Base-by-base conservation (phyloP, 139 green algal genomes). In the Chlamydomonas applanata region DNA sequence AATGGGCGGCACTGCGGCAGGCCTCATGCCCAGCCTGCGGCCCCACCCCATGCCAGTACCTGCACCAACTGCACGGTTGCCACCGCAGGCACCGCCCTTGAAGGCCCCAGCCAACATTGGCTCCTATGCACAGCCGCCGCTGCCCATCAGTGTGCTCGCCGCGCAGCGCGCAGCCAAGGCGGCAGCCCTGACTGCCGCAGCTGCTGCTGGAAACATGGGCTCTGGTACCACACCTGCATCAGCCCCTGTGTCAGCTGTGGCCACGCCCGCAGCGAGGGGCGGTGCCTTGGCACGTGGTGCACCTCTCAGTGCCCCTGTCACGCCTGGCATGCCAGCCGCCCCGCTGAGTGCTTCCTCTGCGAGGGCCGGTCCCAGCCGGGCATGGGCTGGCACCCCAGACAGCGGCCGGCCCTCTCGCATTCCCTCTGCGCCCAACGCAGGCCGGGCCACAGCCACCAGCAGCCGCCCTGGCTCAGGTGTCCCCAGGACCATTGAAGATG, bases 51-150 rank as follows among this genome's bases (percentile, higher is more conserved):
- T 11, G 11, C 40, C 40, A 7, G 40, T 11, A 49, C 40, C 40
- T 49, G 40, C 40, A 49, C 40, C 40, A 7, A 49, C 40, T 49
- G 40, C 40, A 49, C 40, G 40, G 7, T 49, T 49, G 40, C 40
- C 59, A 22, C 59, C 24, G 36, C 59, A 34, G 59, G n/a, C 59
- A 4, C 59, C 59, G 13, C 59, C 59, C 4, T 3, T 66, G n/a
- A 66, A 66, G 27, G 59, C 59, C 25, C 11, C 59, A 40, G 16
- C 59, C 25, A 35, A 66, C 59, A 34, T 66, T 19, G 59, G 59
- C 20, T 66, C 59, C n/a, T 66, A 66, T 14, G 59, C 59, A 4
- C 59, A 66, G n/a, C 59, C 59, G 27, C 59, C 59, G 7, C 59
- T 25, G 29, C 59, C 59, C 25, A 27, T 27, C 25, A n/a, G 25